A percentile compares a stretch with the other conserved stretches of the same genome.
phyloP scores from a whole-genome alignment of 1,284 basidiomycete species.

The Agroathelia rolfsii region DNA sequence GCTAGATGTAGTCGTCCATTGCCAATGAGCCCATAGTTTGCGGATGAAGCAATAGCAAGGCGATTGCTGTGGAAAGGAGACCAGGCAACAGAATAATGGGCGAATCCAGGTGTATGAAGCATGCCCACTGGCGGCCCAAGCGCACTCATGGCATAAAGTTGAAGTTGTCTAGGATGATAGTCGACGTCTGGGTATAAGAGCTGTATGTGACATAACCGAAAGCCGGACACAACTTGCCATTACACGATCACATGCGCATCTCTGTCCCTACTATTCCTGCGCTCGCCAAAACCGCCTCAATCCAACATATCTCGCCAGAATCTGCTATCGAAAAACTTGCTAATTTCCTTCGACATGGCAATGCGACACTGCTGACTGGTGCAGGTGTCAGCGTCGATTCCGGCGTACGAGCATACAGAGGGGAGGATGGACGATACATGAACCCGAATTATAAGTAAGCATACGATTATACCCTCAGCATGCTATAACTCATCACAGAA shows the following conservation, averaged over 20 bases:
- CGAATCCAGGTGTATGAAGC: slow-evolving; percentile 72
- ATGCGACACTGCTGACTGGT: slow-evolving; percentile 71
- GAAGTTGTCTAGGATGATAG: no score
- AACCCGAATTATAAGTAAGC: slow-evolving; percentile 88
- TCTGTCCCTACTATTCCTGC: slow-evolving; percentile 75
- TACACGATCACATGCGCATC: no score
- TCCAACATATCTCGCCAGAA: slow-evolving; percentile 33
- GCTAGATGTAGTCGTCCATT: slow-evolving; percentile 81
- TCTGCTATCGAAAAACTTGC: slow-evolving; percentile 59
- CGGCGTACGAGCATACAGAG: slow-evolving; percentile 83
- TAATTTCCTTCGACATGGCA: slow-evolving; percentile 57
- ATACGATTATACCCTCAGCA: slow-evolving; percentile 19
- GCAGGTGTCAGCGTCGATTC: slow-evolving; percentile 90
- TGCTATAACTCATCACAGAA: slow-evolving; percentile 5
- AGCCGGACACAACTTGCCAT: no score
- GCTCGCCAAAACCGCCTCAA: slow-evolving; percentile 28
- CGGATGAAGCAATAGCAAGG: slow-evolving; percentile 81
- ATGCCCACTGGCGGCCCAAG: slow-evolving; percentile 32
- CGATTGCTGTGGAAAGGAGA: slow-evolving; percentile 83
- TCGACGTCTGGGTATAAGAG: no score
- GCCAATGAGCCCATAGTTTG: slow-evolving; percentile 93
- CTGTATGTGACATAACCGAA: no score
- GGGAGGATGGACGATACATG: slow-evolving; percentile 75
- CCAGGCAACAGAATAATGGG: slow-evolving; percentile 85
- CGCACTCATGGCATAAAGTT: slow-evolving; percentile 31